Evolutionary conservation across 441 rosid species (phyloP), one percentile per base, ranked within the genome.

Genomic region (Brassica hybrid): DNA sequence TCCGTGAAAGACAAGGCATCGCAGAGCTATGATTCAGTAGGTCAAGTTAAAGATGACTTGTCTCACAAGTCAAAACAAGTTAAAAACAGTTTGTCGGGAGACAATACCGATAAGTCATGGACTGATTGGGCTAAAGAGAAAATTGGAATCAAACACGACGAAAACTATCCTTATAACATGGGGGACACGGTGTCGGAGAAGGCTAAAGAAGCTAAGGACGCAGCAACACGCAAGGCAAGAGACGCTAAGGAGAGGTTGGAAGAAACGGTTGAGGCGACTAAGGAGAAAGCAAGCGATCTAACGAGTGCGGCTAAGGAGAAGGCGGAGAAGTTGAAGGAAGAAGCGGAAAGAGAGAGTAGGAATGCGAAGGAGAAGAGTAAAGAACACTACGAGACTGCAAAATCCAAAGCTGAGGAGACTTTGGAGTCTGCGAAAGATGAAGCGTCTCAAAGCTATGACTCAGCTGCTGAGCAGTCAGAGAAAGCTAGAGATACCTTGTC

Each of bases 401-500:
- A 83, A 71, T 77, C 77, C 12, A 85, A 79, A 74, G 79, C 82
- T 0, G 82, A 18, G 13, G 88, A 84, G 71, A 77, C 82, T 0
- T 4, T 79, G 2, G 84, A 81, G 34, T 65, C 79, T 3, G 77
- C 84, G 0, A 81, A 80, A 80, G 81, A 86, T n/a, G 64, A 62
- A 64, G 81, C 81, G 11, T 68, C 81, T n/a, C 52, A 73, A 54
- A 78, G 52, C 48, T 78, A 62, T 6, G 78, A 79, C 17, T 17
- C 82, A 14, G 79, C 79, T 19, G 75, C 78, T 11, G 21, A 60
- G 13, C 58, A 79, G 6, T 69, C 79, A 1, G 79, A 69, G 72
- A 7, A 79, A 74, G 48, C 79, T 64, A 79, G 36, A 57, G 76
- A 79, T 23, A 64, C 54, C 72, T 75, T 70, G 27, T 69, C 79